Evolutionary conservation across 805 yeast species (phyloP).

Genomic region (Ogataea ganodermae): DNA sequence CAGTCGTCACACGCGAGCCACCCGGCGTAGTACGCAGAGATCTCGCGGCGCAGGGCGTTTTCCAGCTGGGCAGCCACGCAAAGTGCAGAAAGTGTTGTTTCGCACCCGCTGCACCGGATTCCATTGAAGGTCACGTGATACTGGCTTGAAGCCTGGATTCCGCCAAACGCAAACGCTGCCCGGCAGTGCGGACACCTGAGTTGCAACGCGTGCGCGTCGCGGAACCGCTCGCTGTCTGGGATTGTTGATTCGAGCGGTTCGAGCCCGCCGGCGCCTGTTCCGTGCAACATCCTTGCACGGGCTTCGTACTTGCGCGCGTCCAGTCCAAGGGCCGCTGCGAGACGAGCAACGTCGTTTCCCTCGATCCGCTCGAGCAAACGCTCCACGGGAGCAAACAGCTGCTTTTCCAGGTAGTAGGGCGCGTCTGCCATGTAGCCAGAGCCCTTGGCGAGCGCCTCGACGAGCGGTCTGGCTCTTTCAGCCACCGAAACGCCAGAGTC

Average conservation of each 20-base stretch:
- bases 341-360: slow-evolving; percentile 77
- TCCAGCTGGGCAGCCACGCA: slow-evolving; percentile 75
- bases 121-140: slow-evolving; percentile 70
- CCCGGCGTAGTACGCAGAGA: slow-evolving; percentile 81
- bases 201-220: slow-evolving; percentile 55
- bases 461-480: slow-evolving; percentile 80
- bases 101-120: slow-evolving; percentile 66
- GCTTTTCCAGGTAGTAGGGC: slow-evolving; percentile 80
- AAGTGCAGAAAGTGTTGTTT: slow-evolving; percentile 48
- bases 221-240: slow-evolving; percentile 80
- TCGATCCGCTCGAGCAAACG: slow-evolving; percentile 83
- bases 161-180: slow-evolving; percentile 64
- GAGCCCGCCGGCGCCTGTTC: slow-evolving; percentile 42
- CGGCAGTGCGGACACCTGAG: slow-evolving; percentile 65
- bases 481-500: slow-evolving; percentile 51
- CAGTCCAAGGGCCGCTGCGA: slow-evolving; percentile 77
- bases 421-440: slow-evolving; percentile 68
- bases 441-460: slow-evolving; percentile 61
- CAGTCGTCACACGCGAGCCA: slow-evolving; percentile 91
- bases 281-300: slow-evolving; percentile 43
- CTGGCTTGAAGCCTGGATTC: slow-evolving; percentile 63
- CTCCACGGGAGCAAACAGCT: slow-evolving; percentile 86
- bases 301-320: slow-evolving; percentile 65
- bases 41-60: slow-evolving; percentile 63
- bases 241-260: slow-evolving; percentile 81